Evolutionary conservation across 176 grass and related monocot genomes (phyloP), one percentile per base, ranked within the genome.

Genomic region (Metroxylon sagu): DNA sequence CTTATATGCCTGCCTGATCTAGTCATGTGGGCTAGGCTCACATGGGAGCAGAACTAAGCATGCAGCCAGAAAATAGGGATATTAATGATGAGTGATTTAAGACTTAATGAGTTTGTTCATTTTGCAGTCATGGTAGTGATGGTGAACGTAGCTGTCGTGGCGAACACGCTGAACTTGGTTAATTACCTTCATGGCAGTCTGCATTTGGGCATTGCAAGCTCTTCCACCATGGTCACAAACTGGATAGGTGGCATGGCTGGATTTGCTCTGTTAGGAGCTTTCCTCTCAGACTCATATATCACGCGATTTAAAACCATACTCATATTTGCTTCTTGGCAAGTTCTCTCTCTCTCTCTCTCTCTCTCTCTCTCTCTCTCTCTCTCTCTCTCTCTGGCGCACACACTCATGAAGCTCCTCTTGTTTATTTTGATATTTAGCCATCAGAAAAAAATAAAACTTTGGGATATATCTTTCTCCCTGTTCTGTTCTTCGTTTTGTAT

Each of bases 261-360:
- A 5, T 90, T 85, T 65, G 29, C 75, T 61, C 54, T 82, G 19
- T 17, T 85, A 6, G 82, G 82, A 64, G 82, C 82, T 58, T 85
- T 85, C 69, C 62, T 90, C 64, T 85, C 79, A 1, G 82, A 90
- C 35, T 82, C 81, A 10, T 82, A 85, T 67, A 85, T 85, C 35
- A 70, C 75, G 39, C 71, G 82, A 18, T 79, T 80, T 57, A 79
- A 26, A 57, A 66, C 82, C 25, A 85, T 85, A 54, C 79, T 85
- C 72, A 53, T 90, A 14, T 82, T 90, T 62, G 87, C 67, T 69
- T 90, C 73, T 58, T 90, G 82, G 87, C 85, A 80, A 73, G 19
- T 60, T 23, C 21, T 23, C 21, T 59, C 6, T 14, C 5, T 74
- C 15, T 43, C 35, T 3, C 35, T 43, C 12, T 43, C 35, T 23